Conservation (phyloP, 148 eudicot genomes). For the Rhododendron molle region DNA sequence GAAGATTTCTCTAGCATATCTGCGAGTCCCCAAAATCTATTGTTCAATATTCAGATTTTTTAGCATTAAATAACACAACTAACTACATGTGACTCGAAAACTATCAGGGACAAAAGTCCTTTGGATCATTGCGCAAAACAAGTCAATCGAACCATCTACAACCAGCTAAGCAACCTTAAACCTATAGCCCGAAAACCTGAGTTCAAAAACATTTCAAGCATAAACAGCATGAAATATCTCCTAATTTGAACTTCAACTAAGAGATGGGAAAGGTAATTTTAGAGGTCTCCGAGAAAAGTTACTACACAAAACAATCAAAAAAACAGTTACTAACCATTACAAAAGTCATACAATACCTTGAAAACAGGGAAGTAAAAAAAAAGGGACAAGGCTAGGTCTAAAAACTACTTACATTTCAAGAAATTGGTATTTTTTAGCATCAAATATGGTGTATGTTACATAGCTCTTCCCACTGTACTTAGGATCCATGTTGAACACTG, state of each 20-base stretch:
- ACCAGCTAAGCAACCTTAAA: neutral
- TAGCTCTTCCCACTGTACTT: neutral
- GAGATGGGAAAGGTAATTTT: neutral
- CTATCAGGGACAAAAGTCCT: neutral
- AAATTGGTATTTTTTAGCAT: neutral
- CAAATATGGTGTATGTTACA: neutral
- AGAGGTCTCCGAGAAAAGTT: neutral
- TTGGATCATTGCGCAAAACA: neutral
- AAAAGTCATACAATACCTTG: neutral
- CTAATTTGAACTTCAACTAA: neutral
- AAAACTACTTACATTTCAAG: neutral
- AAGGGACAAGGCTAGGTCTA: neutral
- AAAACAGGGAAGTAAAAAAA: neutral
- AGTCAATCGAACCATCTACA: conserved; percentile 1
- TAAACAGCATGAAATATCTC: neutral
- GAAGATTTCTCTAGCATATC: conserved; percentile 63
- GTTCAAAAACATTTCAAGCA: neutral
- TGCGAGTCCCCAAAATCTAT: conserved; percentile 72
- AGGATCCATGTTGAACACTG: neutral
- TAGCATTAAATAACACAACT: conserved; percentile 11
- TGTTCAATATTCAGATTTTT: conserved; percentile 37
- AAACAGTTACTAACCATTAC: conserved; percentile 2
- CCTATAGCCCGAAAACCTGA: neutral
- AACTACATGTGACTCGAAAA: conserved; percentile 8
- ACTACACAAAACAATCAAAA: neutral